phyloP scores from a whole-genome alignment of 257 asterid species.

The Solanum virginianum region DNA sequence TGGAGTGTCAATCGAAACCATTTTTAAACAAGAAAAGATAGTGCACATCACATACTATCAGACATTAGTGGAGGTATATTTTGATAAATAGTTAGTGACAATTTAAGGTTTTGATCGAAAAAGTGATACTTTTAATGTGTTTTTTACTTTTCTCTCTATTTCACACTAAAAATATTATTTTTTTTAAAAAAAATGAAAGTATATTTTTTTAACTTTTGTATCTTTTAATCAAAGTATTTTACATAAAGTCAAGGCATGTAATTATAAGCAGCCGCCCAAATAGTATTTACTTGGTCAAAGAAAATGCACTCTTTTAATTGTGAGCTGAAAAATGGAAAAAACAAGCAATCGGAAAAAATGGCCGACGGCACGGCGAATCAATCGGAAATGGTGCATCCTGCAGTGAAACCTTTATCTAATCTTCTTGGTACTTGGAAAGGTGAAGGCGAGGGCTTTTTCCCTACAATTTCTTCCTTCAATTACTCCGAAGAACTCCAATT shows the following conservation, averaged over 20 bases:
- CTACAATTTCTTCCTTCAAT: constrained; percentile 48
- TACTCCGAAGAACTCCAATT: constrained; percentile 51
- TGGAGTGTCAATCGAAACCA: fast-evolving
- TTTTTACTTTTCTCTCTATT: no score
- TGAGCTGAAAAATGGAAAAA: not conserved
- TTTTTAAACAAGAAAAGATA: no score
- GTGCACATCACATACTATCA: not conserved
- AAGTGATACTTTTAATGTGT: no score
- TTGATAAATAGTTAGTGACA: not conserved
- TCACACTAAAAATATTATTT: no score
- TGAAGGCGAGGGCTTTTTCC: constrained; percentile 43
- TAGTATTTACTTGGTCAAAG: not conserved
- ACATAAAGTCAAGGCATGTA: not conserved
- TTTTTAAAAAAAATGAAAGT: no score
- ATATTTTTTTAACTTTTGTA: not conserved
- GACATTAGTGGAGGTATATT: no score
- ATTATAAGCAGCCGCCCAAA: not conserved
- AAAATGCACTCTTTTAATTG: not conserved
- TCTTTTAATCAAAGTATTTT: not conserved
- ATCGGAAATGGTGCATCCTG: constrained; percentile 28
- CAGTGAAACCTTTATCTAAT: constrained; percentile 35
- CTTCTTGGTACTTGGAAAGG: constrained; percentile 67
- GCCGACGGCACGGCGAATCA: not conserved
- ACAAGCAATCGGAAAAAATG: not conserved
- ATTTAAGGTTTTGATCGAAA: not conserved